Conservation (phyloP, 2,329 filamentous ascomycete genomes). For the Calonectria hawksworthii region DNA sequence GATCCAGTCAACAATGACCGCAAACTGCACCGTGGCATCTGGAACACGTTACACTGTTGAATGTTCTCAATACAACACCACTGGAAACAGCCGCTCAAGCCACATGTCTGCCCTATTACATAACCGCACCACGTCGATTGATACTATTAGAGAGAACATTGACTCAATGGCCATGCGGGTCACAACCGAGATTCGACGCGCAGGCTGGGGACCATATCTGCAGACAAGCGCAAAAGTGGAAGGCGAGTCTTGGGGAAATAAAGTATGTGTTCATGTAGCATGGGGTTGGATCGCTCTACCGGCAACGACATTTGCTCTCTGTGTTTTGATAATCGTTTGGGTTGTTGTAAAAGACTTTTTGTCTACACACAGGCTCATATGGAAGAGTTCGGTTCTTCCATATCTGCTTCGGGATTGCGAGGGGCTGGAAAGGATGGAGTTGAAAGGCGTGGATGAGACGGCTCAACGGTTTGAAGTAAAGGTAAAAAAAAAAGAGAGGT, state of each 20-base stretch:
- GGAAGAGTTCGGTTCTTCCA: background rate
- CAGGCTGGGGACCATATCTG: background rate
- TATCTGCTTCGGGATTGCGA: background rate
- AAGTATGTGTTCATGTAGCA: background rate
- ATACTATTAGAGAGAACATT: slow-evolving; percentile 20
- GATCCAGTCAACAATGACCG: background rate
- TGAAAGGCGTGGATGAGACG: background rate
- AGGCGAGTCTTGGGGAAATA: background rate
- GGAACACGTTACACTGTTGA: background rate
- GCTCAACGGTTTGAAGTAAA: background rate
- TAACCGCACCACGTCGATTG: slow-evolving; percentile 2
- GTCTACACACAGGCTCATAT: background rate
- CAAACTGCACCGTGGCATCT: background rate
- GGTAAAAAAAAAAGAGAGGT: background rate
- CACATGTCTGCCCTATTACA: slow-evolving; percentile 10
- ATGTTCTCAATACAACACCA: background rate
- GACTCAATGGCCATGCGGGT: slow-evolving; percentile 23
- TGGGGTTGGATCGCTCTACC: background rate
- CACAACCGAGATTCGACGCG: slow-evolving; percentile 16
- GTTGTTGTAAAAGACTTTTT: background rate
- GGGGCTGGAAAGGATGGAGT: background rate
- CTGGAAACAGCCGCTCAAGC: background rate
- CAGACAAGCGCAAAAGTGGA: background rate
- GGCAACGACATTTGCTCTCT: background rate
- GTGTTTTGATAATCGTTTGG: background rate